Evolutionary conservation across 2,329 filamentous ascomycete species (phyloP).

Genomic region (Claviceps arundinis): DNA sequence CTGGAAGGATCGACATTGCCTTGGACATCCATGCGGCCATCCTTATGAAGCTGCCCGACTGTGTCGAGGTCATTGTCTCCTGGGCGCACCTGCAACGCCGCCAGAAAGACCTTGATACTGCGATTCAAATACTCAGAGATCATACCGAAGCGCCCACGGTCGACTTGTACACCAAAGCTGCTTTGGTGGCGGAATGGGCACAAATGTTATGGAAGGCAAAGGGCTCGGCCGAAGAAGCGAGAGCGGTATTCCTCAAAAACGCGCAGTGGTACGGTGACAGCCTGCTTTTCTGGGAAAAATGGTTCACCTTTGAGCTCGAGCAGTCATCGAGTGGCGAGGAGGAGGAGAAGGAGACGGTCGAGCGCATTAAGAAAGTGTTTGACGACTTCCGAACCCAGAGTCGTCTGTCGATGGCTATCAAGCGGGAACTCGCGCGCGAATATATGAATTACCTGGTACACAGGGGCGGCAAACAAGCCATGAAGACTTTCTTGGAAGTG

Average conservation of each 20-base stretch:
- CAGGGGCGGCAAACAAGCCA: slow-evolving; percentile 66
- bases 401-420: slow-evolving; percentile 49
- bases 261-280: slow-evolving; percentile 76
- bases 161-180: slow-evolving; percentile 70
- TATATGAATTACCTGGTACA: slow-evolving; percentile 81
- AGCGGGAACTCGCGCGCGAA: slow-evolving; percentile 61
- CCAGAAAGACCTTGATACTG: slow-evolving; percentile 69
- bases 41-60: slow-evolving; percentile 60
- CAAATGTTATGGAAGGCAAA: slow-evolving; percentile 77
- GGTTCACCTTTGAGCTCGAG: slow-evolving; percentile 76
- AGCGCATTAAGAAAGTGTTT: slow-evolving; percentile 70
- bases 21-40: slow-evolving; percentile 77
- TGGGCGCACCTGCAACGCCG: slow-evolving; percentile 78
- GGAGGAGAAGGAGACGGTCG: slow-evolving; percentile 55
- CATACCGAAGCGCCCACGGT: slow-evolving; percentile 63
- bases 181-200: slow-evolving; percentile 81
- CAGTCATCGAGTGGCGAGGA: slow-evolving; percentile 57
- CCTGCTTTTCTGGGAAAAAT: slow-evolving; percentile 78
- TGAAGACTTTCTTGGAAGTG: slow-evolving; percentile 72
- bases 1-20: slow-evolving; percentile 62
- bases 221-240: slow-evolving; percentile 66
- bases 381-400: slow-evolving; percentile 62
- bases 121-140: slow-evolving; percentile 68
- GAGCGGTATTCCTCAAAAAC: slow-evolving; percentile 71
- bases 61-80: slow-evolving; percentile 77